Evolutionary conservation across 2,329 filamentous ascomycete species (phyloP).

Genomic region (Ascochyta rabiei): DNA sequence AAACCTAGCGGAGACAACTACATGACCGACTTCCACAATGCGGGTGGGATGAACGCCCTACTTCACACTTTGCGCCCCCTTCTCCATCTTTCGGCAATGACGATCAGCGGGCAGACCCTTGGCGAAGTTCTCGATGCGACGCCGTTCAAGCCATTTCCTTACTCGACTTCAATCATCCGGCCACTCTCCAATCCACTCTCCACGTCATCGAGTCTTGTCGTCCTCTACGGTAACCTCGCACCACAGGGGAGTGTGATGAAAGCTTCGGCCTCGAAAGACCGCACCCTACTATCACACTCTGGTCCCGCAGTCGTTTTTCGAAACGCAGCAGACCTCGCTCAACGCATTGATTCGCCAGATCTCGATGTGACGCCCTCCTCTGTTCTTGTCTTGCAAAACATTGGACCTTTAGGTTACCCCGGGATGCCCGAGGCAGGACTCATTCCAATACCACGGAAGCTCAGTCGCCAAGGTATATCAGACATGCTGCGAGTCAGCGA

Average conservation of each 20-base stretch:
- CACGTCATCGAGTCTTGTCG: constrained; percentile 78
- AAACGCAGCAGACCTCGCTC: constrained; percentile 77
- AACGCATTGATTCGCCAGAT: constrained; percentile 71
- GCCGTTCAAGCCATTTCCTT: constrained; percentile 66
- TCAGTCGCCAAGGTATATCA: constrained; percentile 54
- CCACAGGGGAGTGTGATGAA: constrained; percentile 89
- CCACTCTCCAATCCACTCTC: constrained; percentile 82
- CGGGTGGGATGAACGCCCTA: constrained; percentile 81
- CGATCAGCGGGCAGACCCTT: constrained; percentile 79
- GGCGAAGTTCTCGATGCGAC: constrained; percentile 76
- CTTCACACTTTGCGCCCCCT: constrained; percentile 81
- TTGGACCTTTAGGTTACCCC: constrained; percentile 86
- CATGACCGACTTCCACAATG: constrained; percentile 84
- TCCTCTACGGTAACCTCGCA: constrained; percentile 82
- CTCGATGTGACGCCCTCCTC: constrained; percentile 76
- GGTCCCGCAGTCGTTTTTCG: constrained; percentile 82
- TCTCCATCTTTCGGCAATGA: constrained; percentile 76
- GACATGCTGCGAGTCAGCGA: constrained; percentile 62
- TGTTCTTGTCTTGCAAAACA: constrained; percentile 86
- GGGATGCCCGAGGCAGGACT: constrained; percentile 93
- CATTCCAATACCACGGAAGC: constrained; percentile 76
- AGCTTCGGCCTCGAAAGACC: constrained; percentile 89
- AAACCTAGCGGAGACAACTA: constrained; percentile 82
- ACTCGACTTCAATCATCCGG: constrained; percentile 18
- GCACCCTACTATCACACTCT: constrained; percentile 67